Evolutionary conservation across 495 filamentous ascomycete species (phyloP), one percentile per base, ranked within the genome.

Genomic region (Bathelium albidoporum): DNA sequence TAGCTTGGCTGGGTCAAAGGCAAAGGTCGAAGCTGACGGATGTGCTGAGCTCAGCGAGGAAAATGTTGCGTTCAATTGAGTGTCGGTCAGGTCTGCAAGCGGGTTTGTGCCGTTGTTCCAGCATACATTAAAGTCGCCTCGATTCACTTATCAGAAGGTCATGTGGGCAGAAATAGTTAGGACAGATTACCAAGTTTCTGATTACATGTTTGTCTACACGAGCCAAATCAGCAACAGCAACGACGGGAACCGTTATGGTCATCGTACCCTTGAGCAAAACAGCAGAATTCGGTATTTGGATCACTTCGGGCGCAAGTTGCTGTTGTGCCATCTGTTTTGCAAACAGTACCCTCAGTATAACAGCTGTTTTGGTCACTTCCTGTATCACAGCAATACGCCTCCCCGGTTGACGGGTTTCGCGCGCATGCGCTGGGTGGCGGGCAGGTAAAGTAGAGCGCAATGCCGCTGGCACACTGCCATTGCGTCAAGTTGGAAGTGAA

Each of bases 21-120:
- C 59, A 58, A 63, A 43, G 12, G 65, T 63, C n/a, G 64, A 62
- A 31, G 62, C 45, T 2, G 45, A 52, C 49, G 62, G 62, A 14
- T 32, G n/a, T 53, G 62, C 62, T 24, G 62, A 63, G 28, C 49
- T 32, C 4, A 63, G 52, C 10, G 49, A 63, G 29, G 62, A 63
- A 58, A 63, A 63, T 4, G 29, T 53, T 10, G 45, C 62, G 22
- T 59, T 29, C 28, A 63, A 52, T 31, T 36, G 18, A 34, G 7
- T 31, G 18, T 32, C 32, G 31, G 12, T 63, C 7, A 63, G 49
- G 39, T 63, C 59, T 31, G 26, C 52, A 16, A 63, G 39, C 10
- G 44, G 45, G n/a, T 63, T 63, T 31, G 45, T 22, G 20, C 32
- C 39, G 2, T 31, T 63, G 16, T 31, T 52, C 31, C 53, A 31